Base-by-base conservation (phyloP, 108 stramenopile genomes). In the Fragilariopsis cylindrus region DNA sequence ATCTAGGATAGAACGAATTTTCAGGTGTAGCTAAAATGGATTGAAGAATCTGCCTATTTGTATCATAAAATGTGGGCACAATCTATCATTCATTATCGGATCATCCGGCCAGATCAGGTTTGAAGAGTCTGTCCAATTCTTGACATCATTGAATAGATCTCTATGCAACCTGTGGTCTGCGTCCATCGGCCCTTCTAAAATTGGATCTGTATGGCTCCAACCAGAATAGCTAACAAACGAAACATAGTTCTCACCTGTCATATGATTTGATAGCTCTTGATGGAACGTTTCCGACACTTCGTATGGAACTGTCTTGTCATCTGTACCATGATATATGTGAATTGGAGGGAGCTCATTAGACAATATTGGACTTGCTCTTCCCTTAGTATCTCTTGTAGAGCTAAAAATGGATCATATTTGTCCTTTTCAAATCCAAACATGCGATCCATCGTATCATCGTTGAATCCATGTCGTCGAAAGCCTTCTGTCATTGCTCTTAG, bases 181-280 rank as follows among this genome's bases (percentile, higher is more conserved):
- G 46, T 75, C 72, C 82, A 90, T 83, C 7, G 85, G 84, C 8
- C 76, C 82, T 64, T 90, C 88, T 42, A 90, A 63, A 52, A 90
- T 90, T 4, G 88, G 84, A 72, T 90, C 88, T 4, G 88, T 90
- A 65, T 90, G 88, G 60, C 77, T 78, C 86, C 86, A 90, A 52
- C 84, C 82, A 6, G 56, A n/a, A 62, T 87, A 90, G 11, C 74
- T 56, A 18, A 46, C 47, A 49, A 68, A 46, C 9, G 55, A 39
- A 57, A 66, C 48, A 4, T 9, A 15, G 53, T 69, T 78, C 45
- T n/a, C 13, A 52, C 9, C 50, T 52, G 12, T 9, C 12, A 9
- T 1, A 9, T 56, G 7, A 64, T 66, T 67, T 40, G 77, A 76
- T 58, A 66, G 72, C 52, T 55, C 82, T 40, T 58, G 68, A 63